Percentiles rank a stretch among this genome's conserved stretches.
Conservation (phyloP, 106 monocot species). For the Amphibolis antarctica region DNA sequence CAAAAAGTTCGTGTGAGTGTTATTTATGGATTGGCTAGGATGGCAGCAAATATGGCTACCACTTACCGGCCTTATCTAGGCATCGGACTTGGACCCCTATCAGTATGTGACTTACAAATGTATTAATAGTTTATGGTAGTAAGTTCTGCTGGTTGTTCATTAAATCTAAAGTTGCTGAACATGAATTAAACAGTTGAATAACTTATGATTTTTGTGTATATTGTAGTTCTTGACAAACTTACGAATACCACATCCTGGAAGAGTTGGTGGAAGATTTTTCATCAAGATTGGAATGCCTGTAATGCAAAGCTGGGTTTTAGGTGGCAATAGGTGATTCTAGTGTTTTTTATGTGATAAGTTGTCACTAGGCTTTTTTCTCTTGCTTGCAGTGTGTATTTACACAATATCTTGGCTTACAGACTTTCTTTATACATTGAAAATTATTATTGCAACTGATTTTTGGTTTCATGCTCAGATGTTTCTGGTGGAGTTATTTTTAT, state of each 20-base stretch:
- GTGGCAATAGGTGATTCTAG: slow-evolving; percentile 66
- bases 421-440: too few species aligned
- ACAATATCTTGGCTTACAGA: too few species aligned
- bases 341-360: not conserved
- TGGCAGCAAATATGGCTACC: slow-evolving; percentile 97
- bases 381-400: not conserved
- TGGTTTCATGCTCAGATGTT: too few species aligned
- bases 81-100: slow-evolving; percentile 87
- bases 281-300: slow-evolving; percentile 77
- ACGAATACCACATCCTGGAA: slow-evolving; percentile 94
- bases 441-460: too few species aligned
- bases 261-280: slow-evolving; percentile 92
- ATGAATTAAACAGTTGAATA: not conserved
- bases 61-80: slow-evolving; percentile 96
- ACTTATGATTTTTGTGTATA: not conserved
- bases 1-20: slow-evolving; percentile 81
- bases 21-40: slow-evolving; percentile 92
- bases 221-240: slow-evolving; percentile 75
- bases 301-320: slow-evolving; percentile 94
- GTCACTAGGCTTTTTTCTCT: not conserved
- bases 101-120: slow-evolving; percentile 35
- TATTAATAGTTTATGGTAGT: not conserved
- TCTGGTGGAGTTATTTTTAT: too few species aligned
- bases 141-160: not conserved
- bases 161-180: not conserved